Base-by-base conservation (phyloP, 306 rosid genomes). In the Vigna nakashimae region DNA sequence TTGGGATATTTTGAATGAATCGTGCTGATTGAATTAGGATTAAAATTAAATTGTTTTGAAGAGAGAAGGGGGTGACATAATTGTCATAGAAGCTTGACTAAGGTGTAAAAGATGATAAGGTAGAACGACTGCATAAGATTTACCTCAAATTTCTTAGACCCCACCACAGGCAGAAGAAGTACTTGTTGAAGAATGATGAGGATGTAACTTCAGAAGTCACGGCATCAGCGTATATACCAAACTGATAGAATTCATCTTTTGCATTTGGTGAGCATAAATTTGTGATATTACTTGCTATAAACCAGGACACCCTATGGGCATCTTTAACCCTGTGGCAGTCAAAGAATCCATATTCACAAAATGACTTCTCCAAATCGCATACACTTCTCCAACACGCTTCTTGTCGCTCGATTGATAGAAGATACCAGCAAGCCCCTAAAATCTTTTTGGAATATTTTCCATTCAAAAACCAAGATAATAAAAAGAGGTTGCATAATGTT, bases 391-490 rank as follows among this genome's bases (percentile, higher is more conserved):
- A 95, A 59, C 98, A 95, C 40, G 97, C 92, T 85, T 95, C 99
- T 82, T 92, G 92, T 63, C 99, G 83, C 72, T 92, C 98, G 1
- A 91, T 71, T 12, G 97, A 86, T 67, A 92, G 88, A 79, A 92
- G 94, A 82, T 95, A 95, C 96, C 98, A 95, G 69, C 92, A 91
- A 83, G 99, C 94, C 76, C 97, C 99, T 86, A 92, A 81, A 91
- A 91, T 88, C 99, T 91, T 77, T 84, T 75, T 7, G 59, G 11
- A 38, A 74, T 53, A 34, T 66, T 75, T 69, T 58, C 76, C 82
- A 79, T 78, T 34, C 17, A 20, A 43, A 67, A 65, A 67, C 24
- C 48, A 55, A 34, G 18, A 7, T 2, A 65, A 65, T 75, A 5
- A 4, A 26, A 7, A 30, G 15, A 30, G 22, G 24, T 34, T 62